These are phyloP conservation scores for Remersonia thermophila DNA, from an alignment of 2,329 filamentous ascomycete genomes.

Conservation along the genomic window DNA sequence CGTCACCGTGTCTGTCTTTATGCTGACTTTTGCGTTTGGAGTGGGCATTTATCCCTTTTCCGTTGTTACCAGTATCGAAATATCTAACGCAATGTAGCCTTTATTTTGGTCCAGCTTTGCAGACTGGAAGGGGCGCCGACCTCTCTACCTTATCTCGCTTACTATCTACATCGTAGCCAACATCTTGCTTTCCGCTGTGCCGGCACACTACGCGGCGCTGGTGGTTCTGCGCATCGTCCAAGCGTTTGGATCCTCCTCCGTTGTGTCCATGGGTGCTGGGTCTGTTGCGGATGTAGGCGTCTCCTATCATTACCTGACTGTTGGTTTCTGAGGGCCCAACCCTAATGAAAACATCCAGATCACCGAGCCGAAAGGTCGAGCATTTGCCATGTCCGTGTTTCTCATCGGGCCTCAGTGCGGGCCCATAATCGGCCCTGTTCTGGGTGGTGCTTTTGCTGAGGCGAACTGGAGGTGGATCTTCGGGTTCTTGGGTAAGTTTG, in stretches of 20 bases:
- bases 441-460: conserved; percentile 9
- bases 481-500: conserved; percentile 7
- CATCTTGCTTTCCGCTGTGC: conserved; percentile 6
- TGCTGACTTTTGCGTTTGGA: conserved; percentile 11
- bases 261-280: conserved; percentile 10
- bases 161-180: conserved; percentile 7
- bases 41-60: no score
- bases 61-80: no score
- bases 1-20: conserved; percentile 9
- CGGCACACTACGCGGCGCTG: conserved; percentile 8
- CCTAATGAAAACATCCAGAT: conserved; percentile 1
- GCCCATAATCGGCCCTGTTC: conserved; percentile 7
- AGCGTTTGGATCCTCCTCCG: conserved; percentile 6
- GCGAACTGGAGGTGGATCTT: conserved; percentile 12
- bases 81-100: conserved; percentile 1
- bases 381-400: conserved; percentile 12
- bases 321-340: no score
- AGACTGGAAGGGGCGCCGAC: conserved; percentile 10
- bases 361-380: conserved; percentile 9
- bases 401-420: conserved; percentile 9
- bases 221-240: conserved; percentile 8
- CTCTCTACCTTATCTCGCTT: conserved; percentile 8
- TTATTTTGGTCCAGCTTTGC: conserved; percentile 10
- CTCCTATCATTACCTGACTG: neutral
- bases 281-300: conserved; percentile 9